These are phyloP conservation scores for Coniferiporia sulphurascens DNA, from an alignment of 1,284 basidiomycete species.

Conservation along the genomic window DNA sequence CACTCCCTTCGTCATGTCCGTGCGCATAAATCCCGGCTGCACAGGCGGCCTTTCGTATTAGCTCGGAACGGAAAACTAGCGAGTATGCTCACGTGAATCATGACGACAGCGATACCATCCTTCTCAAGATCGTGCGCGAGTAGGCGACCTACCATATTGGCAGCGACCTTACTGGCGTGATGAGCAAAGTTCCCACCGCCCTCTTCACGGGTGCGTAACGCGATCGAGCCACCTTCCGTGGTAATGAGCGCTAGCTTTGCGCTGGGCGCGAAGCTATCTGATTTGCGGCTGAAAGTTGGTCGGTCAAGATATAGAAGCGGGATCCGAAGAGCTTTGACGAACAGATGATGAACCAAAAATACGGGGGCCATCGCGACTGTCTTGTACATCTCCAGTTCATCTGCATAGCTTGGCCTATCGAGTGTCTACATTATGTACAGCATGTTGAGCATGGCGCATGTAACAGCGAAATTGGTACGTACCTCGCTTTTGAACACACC, in stretches of 20 bases:
- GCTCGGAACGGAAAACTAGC: not conserved
- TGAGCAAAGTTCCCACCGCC: slow-evolving; percentile 46
- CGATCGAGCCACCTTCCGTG: slow-evolving; percentile 42
- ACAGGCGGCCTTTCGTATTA: not conserved
- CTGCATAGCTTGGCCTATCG: slow-evolving; percentile 33
- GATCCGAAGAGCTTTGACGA: slow-evolving; percentile 18
- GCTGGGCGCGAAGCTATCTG: slow-evolving; percentile 15
- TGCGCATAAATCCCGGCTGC: slow-evolving; percentile 32
- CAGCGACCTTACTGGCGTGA: slow-evolving; percentile 44
- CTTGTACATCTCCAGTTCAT: slow-evolving; percentile 41
- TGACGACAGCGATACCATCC: slow-evolving; percentile 35
- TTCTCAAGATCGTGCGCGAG: slow-evolving; percentile 37
- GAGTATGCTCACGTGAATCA: slow-evolving; percentile 35
- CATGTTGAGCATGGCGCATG: not conserved
- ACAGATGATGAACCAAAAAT: slow-evolving; percentile 33
- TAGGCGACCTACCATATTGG: slow-evolving; percentile 44
- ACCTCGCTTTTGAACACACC: slow-evolving; percentile 40
- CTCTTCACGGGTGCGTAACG: slow-evolving; percentile 38
- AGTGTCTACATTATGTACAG: slow-evolving; percentile 28
- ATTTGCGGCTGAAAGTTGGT: slow-evolving; percentile 8
- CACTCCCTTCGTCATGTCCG: slow-evolving; percentile 43
- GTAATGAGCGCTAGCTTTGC: slow-evolving; percentile 40
- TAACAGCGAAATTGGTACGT: slow-evolving; percentile 9
- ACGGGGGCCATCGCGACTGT: slow-evolving; percentile 40
- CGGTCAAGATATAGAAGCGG: slow-evolving; percentile 8